Percentiles rank a stretch among this genome's conserved stretches.
Evolutionary conservation across 352 stramenopile species (phyloP).

Genomic region (Phytophthora chlamydospora): DNA sequence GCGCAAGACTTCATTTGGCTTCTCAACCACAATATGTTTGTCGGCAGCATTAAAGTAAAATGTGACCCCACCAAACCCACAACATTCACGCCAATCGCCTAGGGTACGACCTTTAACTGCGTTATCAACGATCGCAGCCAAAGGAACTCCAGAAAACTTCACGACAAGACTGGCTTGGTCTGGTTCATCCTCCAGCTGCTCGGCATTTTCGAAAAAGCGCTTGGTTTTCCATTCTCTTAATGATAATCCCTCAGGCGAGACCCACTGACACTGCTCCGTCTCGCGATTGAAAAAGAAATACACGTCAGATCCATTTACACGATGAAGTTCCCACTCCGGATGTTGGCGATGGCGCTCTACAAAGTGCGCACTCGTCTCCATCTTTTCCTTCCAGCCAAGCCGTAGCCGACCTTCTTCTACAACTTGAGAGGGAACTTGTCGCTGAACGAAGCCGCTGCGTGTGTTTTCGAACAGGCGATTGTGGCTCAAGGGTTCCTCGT

Average conservation of each 20-base stretch:
- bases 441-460: conserved; percentile 65
- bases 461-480: conserved; percentile 74
- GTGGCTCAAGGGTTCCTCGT: conserved; percentile 56
- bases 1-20: conserved; percentile 54
- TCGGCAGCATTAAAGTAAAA: conserved; percentile 58
- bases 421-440: conserved; percentile 58
- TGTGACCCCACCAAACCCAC: conserved; percentile 47
- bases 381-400: conserved; percentile 76
- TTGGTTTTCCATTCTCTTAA: conserved; percentile 56
- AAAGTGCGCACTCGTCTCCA: conserved; percentile 48
- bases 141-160: conserved; percentile 49
- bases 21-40: conserved; percentile 51
- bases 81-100: conserved; percentile 62
- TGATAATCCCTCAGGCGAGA: conserved; percentile 38
- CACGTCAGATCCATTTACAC: conserved; percentile 56
- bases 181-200: conserved; percentile 54
- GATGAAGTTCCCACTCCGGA: conserved; percentile 68
- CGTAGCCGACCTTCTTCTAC: conserved; percentile 33
- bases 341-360: conserved; percentile 55
- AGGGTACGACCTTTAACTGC: conserved; percentile 46
- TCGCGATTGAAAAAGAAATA: conserved; percentile 82
- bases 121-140: conserved; percentile 45
- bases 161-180: conserved; percentile 52
- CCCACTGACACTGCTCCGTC: conserved; percentile 61
- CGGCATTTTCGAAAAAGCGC: conserved; percentile 55